A percentile compares a stretch with the other conserved stretches of the same genome.
phyloP scores from a whole-genome alignment of 2,329 filamentous ascomycete species.

The Fusarium sulawesiense region DNA sequence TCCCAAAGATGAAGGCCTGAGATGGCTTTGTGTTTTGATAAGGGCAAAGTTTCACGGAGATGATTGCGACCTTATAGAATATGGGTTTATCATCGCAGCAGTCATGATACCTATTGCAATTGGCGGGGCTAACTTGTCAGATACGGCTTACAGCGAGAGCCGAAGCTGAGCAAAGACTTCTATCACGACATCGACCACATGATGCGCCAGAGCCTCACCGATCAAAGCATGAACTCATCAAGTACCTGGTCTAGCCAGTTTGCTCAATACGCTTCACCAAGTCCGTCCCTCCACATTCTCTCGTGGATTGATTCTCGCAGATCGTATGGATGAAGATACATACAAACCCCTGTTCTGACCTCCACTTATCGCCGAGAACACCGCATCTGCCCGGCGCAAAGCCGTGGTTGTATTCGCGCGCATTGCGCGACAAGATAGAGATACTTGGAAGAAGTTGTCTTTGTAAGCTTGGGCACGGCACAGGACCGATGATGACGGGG shows the following conservation, averaged over 20 bases:
- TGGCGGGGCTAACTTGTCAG: not conserved
- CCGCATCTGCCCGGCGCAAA: slow-evolving; percentile 38
- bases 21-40: not conserved
- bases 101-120: not conserved
- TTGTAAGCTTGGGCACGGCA: slow-evolving; percentile 2
- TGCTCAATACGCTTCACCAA: slow-evolving; percentile 9
- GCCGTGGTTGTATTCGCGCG: slow-evolving; percentile 11
- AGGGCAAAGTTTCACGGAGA: not conserved
- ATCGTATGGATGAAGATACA: slow-evolving; percentile 8
- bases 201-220: slow-evolving; percentile 21
- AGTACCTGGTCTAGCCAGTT: not conserved
- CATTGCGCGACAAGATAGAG: slow-evolving; percentile 3
- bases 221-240: not conserved
- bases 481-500: not conserved
- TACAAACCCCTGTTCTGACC: slow-evolving; percentile 17
- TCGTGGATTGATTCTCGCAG: slow-evolving; percentile 13
- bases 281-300: slow-evolving; percentile 3
- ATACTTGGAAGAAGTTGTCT: not conserved
- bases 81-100: not conserved
- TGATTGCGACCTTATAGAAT: not conserved
- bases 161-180: slow-evolving; percentile 3
- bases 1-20: slow-evolving; percentile 11
- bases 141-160: slow-evolving; percentile 13
- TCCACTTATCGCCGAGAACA: slow-evolving; percentile 32
- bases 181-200: slow-evolving; percentile 28